These are phyloP conservation scores for Cicer pinnatifidum DNA, from an alignment of 306 rosid species.

Conservation along the genomic window DNA sequence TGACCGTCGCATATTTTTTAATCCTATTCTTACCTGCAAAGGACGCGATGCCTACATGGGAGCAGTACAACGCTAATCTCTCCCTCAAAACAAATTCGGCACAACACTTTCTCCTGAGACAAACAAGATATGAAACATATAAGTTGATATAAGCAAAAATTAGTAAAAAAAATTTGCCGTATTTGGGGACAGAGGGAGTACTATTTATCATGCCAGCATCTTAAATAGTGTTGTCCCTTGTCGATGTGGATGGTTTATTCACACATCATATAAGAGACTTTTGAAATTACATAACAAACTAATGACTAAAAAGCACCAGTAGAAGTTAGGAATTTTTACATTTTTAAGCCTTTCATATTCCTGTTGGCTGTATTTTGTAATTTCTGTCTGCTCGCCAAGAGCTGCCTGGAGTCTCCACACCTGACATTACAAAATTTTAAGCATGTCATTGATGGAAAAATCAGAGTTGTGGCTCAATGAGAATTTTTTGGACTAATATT, in stretches of 20 bases:
- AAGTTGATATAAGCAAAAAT: conserved; percentile 1
- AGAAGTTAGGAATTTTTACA: conserved; percentile 55
- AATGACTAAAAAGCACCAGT: conserved; percentile 5
- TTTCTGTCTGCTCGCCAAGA: conserved; percentile 93
- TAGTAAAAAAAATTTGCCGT: too few relatives aligned
- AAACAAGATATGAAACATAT: conserved; percentile 26
- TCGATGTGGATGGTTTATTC: neutral
- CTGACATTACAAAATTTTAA: conserved; percentile 52
- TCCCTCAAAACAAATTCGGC: conserved; percentile 92
- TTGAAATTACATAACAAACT: conserved; percentile 37
- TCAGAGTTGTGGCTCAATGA: conserved; percentile 4
- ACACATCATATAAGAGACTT: conserved; percentile 10
- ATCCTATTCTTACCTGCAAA: conserved; percentile 90
- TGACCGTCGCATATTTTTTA: conserved; percentile 2
- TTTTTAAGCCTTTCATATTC: conserved; percentile 93
- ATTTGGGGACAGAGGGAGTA: too few relatives aligned
- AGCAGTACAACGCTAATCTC: conserved; percentile 89
- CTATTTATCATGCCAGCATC: conserved; percentile 1
- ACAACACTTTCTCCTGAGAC: conserved; percentile 88
- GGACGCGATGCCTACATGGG: conserved; percentile 90
- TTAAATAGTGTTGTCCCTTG: neutral
- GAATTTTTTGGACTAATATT: conserved; percentile 4
- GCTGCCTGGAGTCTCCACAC: conserved; percentile 99
- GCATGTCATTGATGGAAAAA: conserved; percentile 23
- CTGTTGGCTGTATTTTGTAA: conserved; percentile 88